Evolutionary conservation across 257 asterid species (phyloP).

Genomic region (Mentha longifolia): DNA sequence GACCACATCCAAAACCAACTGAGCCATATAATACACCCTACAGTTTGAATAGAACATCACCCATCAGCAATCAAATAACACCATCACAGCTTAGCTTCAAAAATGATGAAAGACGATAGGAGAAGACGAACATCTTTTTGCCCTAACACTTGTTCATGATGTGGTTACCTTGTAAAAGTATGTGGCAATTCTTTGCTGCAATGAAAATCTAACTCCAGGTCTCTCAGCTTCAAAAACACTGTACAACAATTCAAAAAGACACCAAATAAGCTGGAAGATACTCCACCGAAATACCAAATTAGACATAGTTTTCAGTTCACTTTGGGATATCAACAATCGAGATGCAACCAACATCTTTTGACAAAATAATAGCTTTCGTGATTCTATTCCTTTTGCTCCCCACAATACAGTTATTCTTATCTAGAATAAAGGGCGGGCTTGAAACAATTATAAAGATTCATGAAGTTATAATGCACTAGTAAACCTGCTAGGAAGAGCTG

Average conservation of each 20-base stretch:
- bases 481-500: conserved; percentile 94
- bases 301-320: conserved; percentile 16
- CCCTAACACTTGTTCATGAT: conserved; percentile 13
- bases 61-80: conserved; percentile 16
- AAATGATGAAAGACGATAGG: conserved; percentile 12
- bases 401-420: too few relatives aligned
- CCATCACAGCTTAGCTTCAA: conserved; percentile 23
- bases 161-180: conserved; percentile 83
- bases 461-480: conserved; percentile 22
- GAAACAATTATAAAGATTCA: background rate
- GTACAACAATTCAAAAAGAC: conserved; percentile 32
- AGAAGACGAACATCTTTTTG: conserved; percentile 11
- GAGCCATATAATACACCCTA: conserved; percentile 90
- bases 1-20: conserved; percentile 94
- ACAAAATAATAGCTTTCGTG: background rate
- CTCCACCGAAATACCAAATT: conserved; percentile 10
- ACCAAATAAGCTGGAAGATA: conserved; percentile 5
- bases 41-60: conserved; percentile 34
- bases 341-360: background rate
- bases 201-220: conserved; percentile 79
- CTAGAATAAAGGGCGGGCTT: background rate
- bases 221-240: conserved; percentile 96
- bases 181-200: conserved; percentile 82
- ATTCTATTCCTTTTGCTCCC: too few relatives aligned
- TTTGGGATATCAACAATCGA: conserved; percentile 1